These are phyloP conservation scores for Podospora appendiculata DNA, from an alignment of 495 filamentous ascomycete genomes.

Conservation along the genomic window DNA sequence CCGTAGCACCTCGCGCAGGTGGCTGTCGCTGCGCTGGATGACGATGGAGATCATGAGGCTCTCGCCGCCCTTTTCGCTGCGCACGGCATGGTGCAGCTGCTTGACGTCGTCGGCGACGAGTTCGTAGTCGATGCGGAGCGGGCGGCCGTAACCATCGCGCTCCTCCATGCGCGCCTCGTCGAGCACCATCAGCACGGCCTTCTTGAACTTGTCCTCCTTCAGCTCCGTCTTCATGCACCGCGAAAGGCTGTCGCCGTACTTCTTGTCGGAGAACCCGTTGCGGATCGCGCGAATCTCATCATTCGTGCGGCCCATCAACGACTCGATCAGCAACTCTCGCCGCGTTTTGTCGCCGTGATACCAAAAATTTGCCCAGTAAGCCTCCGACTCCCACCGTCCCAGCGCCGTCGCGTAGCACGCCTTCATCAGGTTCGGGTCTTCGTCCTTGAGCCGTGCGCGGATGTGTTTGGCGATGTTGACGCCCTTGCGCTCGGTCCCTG, in stretches of 20 bases:
- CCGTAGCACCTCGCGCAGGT: conserved; percentile 71
- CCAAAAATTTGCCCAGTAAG: conserved; percentile 98
- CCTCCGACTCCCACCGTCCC: conserved; percentile 87
- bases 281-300: conserved; percentile 86
- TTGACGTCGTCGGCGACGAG: conserved; percentile 64
- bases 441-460: conserved; percentile 65
- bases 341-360: conserved; percentile 84
- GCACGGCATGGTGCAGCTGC: conserved; percentile 61
- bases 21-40: conserved; percentile 66
- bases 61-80: conserved; percentile 74
- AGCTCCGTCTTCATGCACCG: conserved; percentile 87
- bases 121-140: conserved; percentile 33
- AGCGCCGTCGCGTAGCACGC: conserved; percentile 84
- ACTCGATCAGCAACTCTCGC: conserved; percentile 85
- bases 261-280: conserved; percentile 83
- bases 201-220: conserved; percentile 90
- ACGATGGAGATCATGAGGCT: conserved; percentile 84
- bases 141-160: conserved; percentile 39
- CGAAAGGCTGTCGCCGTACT: conserved; percentile 75
- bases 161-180: conserved; percentile 82
- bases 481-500: conserved; percentile 58
- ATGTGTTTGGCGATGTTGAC: conserved; percentile 97
- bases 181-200: conserved; percentile 76
- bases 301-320: conserved; percentile 81
- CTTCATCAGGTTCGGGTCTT: conserved; percentile 66